Percentiles rank a stretch among this genome's conserved stretches.
These are phyloP conservation scores for Aspergillaceae sp. DNA, from an alignment of 2,329 filamentous ascomycete genomes.

Conservation along the genomic window DNA sequence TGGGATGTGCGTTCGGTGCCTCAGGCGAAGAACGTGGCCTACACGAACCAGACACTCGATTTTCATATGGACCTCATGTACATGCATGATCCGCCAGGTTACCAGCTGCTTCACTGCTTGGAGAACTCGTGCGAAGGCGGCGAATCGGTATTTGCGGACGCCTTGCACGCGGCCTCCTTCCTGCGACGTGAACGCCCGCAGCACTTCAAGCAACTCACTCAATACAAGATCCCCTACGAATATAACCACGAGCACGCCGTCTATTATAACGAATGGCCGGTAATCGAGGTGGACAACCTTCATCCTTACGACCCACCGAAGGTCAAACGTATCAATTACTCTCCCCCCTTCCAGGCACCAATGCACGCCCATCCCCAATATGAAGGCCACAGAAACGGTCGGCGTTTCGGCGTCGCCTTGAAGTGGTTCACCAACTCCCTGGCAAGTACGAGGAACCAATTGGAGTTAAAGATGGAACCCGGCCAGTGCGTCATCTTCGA, in stretches of 20 bases:
- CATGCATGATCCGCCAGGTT: slow-evolving; percentile 65
- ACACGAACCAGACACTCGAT: slow-evolving; percentile 72
- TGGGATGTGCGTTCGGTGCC: slow-evolving; percentile 83
- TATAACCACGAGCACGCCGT: slow-evolving; percentile 58
- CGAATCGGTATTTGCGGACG: slow-evolving; percentile 77
- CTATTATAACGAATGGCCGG: slow-evolving; percentile 52
- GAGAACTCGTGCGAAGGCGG: slow-evolving; percentile 72
- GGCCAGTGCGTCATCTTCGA: slow-evolving; percentile 93
- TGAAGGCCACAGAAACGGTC: slow-evolving; percentile 14
- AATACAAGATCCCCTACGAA: slow-evolving; percentile 50
- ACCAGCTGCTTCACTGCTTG: slow-evolving; percentile 85
- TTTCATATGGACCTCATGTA: slow-evolving; percentile 94
- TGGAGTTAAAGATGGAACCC: slow-evolving; percentile 63
- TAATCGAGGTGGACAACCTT: slow-evolving; percentile 38
- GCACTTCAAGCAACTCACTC: slow-evolving; percentile 31
- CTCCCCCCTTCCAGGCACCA: slow-evolving; percentile 67
- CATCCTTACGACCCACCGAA: slow-evolving; percentile 10
- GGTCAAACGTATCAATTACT: slow-evolving; percentile 54
- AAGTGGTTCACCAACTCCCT: slow-evolving; percentile 52
- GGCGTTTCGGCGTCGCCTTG: slow-evolving; percentile 34
- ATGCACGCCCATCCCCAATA: slow-evolving; percentile 21
- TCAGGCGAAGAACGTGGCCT: slow-evolving; percentile 81
- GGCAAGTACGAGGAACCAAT: slow-evolving; percentile 51
- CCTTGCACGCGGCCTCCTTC: slow-evolving; percentile 49
- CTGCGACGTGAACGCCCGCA: slow-evolving; percentile 9